Percentiles rank a stretch among this genome's conserved stretches.
These are phyloP conservation scores for Boletus vermiculosoides DNA, from an alignment of 768 basidiomycete species.

Conservation along the genomic window DNA sequence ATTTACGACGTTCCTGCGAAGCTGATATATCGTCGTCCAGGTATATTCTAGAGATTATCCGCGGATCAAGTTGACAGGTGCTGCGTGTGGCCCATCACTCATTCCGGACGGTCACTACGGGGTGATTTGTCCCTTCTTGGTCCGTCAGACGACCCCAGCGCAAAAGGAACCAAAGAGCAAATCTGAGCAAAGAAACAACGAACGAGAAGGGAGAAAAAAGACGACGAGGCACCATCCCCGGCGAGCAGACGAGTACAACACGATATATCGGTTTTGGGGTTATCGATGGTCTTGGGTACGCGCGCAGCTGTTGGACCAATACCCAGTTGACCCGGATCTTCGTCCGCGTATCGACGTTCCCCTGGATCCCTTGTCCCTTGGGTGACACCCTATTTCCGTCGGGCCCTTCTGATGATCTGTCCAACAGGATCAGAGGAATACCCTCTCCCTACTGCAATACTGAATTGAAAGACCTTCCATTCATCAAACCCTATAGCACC, in stretches of 20 bases:
- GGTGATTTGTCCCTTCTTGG: not conserved
- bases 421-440: not conserved
- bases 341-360: not conserved
- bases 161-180: not conserved
- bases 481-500: not conserved
- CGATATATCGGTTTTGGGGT: not conserved
- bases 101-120: not conserved
- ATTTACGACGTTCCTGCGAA: not conserved
- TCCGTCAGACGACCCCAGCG: not conserved
- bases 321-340: not conserved
- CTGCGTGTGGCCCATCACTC: not conserved
- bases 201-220: not conserved
- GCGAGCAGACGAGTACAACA: not conserved
- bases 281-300: not conserved
- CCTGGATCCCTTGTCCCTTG: not conserved
- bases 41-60: not conserved
- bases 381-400: not conserved
- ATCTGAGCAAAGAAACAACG: not conserved
- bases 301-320: too few relatives aligned
- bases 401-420: not conserved
- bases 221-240: not conserved
- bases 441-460: not conserved
- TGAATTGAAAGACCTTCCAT: not conserved
- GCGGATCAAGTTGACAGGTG: not conserved
- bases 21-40: not conserved